Conservation (phyloP, 768 basidiomycete species). For the Gloeostereum incarnatum region DNA sequence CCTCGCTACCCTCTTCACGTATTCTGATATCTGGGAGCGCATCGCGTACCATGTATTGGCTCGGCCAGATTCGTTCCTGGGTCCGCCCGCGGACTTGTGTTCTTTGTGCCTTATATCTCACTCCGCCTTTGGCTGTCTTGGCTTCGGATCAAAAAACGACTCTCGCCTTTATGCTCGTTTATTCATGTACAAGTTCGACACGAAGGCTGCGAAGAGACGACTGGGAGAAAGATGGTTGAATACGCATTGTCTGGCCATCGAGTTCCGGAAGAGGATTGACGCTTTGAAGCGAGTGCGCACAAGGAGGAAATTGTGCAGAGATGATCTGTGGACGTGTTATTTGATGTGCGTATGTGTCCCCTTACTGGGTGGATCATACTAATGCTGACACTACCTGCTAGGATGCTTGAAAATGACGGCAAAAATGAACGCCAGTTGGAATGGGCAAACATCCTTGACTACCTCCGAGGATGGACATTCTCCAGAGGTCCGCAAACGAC, state of each 20-base stretch:
- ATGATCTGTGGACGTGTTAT: constrained; percentile 47
- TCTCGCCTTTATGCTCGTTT: constrained; percentile 30
- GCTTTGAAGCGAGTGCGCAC: constrained; percentile 31
- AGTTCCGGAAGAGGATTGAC: constrained; percentile 32
- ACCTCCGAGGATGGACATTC: constrained; percentile 13
- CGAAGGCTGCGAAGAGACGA: constrained; percentile 26
- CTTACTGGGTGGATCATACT: not conserved
- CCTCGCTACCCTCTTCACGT: constrained; percentile 10
- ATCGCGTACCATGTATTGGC: constrained; percentile 31
- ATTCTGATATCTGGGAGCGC: constrained; percentile 23
- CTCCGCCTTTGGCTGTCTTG: constrained; percentile 23
- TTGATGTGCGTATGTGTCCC: constrained; percentile 27
- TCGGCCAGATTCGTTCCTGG: constrained; percentile 22
- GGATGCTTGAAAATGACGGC: constrained; percentile 41
- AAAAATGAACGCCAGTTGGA: constrained; percentile 32
- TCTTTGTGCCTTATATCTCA: constrained; percentile 29
- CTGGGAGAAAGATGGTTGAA: constrained; percentile 26
- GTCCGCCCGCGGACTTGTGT: constrained; percentile 31
- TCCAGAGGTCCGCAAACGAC: constrained; percentile 1
- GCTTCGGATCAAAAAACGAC: constrained; percentile 23
- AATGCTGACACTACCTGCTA: constrained; percentile 5
- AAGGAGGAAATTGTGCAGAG: constrained; percentile 10
- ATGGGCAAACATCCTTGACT: constrained; percentile 27
- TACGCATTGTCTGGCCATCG: constrained; percentile 25
- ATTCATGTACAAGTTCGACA: constrained; percentile 37